These are phyloP conservation scores for Purpureocillium lavendulum DNA, from an alignment of 2,329 filamentous ascomycete genomes.

Conservation along the genomic window DNA sequence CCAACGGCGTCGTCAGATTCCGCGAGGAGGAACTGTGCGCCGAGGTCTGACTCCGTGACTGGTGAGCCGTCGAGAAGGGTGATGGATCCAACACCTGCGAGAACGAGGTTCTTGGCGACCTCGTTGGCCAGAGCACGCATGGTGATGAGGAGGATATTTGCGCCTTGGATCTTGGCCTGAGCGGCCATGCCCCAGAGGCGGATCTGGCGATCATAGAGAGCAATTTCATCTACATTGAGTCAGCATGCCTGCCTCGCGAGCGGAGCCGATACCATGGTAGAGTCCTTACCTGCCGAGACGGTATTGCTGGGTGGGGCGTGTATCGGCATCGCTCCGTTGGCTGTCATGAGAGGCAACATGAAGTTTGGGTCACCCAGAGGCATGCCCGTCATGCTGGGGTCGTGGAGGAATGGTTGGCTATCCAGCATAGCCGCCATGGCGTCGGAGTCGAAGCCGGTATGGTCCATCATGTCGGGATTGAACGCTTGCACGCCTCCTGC, in stretches of 20 bases:
- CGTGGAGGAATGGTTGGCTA: slow-evolving; percentile 14
- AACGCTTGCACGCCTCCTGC: slow-evolving; percentile 2
- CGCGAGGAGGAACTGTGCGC: slow-evolving; percentile 73
- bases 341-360: slow-evolving; percentile 21
- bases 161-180: slow-evolving; percentile 83
- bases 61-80: slow-evolving; percentile 75
- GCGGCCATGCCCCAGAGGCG: slow-evolving; percentile 94
- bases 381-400: slow-evolving; percentile 13
- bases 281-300: slow-evolving; percentile 26
- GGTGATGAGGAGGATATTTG: slow-evolving; percentile 82
- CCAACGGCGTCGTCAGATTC: slow-evolving; percentile 58
- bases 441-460: slow-evolving; percentile 2
- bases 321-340: slow-evolving; percentile 17
- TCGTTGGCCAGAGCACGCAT: slow-evolving; percentile 86
- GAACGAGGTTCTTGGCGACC: slow-evolving; percentile 92
- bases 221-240: slow-evolving; percentile 69
- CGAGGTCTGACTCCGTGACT: slow-evolving; percentile 73
- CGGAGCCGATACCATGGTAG: too few relatives aligned
- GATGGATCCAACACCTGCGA: slow-evolving; percentile 84
- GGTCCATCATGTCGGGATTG: slow-evolving; percentile 3
- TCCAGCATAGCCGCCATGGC: slow-evolving; percentile 14
- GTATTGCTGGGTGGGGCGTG: slow-evolving; percentile 11
- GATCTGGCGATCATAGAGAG: slow-evolving; percentile 94
- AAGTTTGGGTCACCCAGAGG: slow-evolving; percentile 16
- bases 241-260: too few relatives aligned